Conservation (phyloP, 768 basidiomycete genomes). For the Mycena galericulata region DNA sequence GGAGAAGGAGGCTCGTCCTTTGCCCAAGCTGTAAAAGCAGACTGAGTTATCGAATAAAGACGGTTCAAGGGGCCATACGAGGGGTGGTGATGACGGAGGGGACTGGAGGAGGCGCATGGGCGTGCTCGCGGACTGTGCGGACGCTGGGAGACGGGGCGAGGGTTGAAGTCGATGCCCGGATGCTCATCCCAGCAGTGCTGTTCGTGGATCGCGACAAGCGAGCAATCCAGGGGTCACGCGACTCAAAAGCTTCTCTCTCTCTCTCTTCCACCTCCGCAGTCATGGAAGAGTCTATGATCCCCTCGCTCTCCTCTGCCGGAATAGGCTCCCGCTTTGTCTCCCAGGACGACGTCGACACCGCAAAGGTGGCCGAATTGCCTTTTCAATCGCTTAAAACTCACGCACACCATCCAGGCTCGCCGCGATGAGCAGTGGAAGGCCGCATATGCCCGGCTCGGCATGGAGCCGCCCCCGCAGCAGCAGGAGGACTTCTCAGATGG, state of each 20-base stretch:
- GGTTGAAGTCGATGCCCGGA: constrained; percentile 47
- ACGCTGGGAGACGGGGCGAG: constrained; percentile 48
- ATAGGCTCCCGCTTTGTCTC: constrained; percentile 91
- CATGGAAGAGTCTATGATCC: constrained; percentile 73
- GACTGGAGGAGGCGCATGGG: constrained; percentile 53
- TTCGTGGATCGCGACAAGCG: background rate
- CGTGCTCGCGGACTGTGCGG: constrained; percentile 40
- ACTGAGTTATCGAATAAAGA: background rate
- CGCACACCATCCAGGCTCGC: constrained; percentile 46
- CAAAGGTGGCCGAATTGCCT: constrained; percentile 51
- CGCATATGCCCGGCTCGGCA: constrained; percentile 88
- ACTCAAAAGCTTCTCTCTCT: too few relatives aligned
- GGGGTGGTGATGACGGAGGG: constrained; percentile 75
- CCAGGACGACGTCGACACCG: constrained; percentile 80
- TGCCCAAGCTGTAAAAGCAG: constrained; percentile 76
- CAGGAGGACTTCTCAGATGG: constrained; percentile 85
- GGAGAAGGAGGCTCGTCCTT: constrained; percentile 86
- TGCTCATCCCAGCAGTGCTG: constrained; percentile 8
- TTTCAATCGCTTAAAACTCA: background rate
- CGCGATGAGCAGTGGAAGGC: constrained; percentile 92
- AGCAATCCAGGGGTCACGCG: background rate
- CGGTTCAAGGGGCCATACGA: constrained; percentile 59
- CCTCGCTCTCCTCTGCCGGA: constrained; percentile 75
- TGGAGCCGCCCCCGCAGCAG: constrained; percentile 84
- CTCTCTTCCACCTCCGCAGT: too few relatives aligned